Evolutionary conservation across 2,329 filamentous ascomycete genomes (phyloP).

Genomic region (Metarhizium guizhouense): DNA sequence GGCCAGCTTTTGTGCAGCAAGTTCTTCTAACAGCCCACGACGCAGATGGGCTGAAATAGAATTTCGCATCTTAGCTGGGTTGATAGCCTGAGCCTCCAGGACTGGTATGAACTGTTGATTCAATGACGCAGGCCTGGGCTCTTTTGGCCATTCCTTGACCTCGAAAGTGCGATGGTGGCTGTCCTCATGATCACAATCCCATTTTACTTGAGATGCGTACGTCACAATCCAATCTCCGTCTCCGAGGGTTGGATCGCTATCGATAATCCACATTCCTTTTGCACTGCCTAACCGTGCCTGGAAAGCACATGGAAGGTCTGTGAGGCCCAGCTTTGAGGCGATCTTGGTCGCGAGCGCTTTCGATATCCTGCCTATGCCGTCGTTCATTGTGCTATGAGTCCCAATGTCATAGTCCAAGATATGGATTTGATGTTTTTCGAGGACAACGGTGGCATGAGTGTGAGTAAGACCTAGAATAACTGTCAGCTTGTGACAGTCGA

Average conservation of each 20-base stretch:
- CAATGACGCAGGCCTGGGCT: conserved; percentile 38
- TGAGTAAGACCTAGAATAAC: conserved; percentile 39
- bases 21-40: conserved; percentile 39
- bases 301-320: conserved; percentile 51
- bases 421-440: conserved; percentile 38
- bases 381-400: conserved; percentile 46
- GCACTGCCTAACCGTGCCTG: conserved; percentile 64
- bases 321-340: conserved; percentile 38
- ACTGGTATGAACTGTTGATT: conserved; percentile 64
- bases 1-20: conserved; percentile 41
- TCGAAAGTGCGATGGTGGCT: conserved; percentile 55
- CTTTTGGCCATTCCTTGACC: conserved; percentile 34
- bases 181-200: conserved; percentile 41
- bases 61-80: conserved; percentile 33
- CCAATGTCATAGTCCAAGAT: conserved; percentile 26
- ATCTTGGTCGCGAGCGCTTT: conserved; percentile 46
- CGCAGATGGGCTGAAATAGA: conserved; percentile 40
- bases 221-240: conserved; percentile 56
- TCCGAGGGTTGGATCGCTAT: conserved; percentile 33
- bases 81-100: conserved; percentile 48
- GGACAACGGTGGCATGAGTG: conserved; percentile 35
- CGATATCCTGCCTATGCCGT: conserved; percentile 60
- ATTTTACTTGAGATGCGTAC: conserved; percentile 60
- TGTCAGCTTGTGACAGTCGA: neutral
- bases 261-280: conserved; percentile 68